Conservation (phyloP, 2,329 filamentous ascomycete genomes). For the Penicillium sp. region DNA sequence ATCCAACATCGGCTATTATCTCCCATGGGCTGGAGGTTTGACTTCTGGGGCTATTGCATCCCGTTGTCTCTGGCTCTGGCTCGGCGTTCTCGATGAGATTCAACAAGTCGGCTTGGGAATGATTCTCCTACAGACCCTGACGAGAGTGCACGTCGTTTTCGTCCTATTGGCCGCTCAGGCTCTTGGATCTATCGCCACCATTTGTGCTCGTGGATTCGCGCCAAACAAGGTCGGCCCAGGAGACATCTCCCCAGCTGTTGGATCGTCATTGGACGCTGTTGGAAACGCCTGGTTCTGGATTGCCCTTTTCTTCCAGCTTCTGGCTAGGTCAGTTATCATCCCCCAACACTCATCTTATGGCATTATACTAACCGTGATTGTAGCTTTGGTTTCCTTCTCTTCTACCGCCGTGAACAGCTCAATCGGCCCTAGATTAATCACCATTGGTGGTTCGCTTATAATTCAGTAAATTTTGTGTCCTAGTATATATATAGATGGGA, state of each 20-base stretch:
- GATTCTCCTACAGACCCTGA: conserved; percentile 64
- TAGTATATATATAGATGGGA: neutral
- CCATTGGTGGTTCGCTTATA: neutral
- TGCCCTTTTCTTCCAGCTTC: conserved; percentile 55
- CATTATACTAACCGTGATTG: conserved; percentile 7
- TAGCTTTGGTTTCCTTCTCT: conserved; percentile 42
- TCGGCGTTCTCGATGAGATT: conserved; percentile 62
- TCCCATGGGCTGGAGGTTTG: conserved; percentile 58
- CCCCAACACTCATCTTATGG: neutral
- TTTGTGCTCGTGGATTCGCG: conserved; percentile 59
- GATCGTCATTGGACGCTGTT: conserved; percentile 46
- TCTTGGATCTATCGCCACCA: conserved; percentile 60
- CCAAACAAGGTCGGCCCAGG: conserved; percentile 62
- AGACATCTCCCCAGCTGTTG: conserved; percentile 60
- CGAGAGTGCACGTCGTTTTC: conserved; percentile 62
- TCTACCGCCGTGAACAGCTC: conserved; percentile 47
- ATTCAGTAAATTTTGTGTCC: neutral
- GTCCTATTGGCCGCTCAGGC: conserved; percentile 60
- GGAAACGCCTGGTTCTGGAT: conserved; percentile 61
- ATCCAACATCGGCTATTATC: conserved; percentile 58
- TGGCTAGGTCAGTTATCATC: conserved; percentile 56
- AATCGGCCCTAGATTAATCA: conserved; percentile 38
- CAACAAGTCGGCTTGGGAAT: conserved; percentile 67
- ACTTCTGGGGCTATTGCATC: conserved; percentile 56
- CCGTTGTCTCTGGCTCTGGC: conserved; percentile 63